Base-by-base conservation (phyloP, 371 early-diverging fungal species). In the Paramicrosporidium saccamoebae region DNA sequence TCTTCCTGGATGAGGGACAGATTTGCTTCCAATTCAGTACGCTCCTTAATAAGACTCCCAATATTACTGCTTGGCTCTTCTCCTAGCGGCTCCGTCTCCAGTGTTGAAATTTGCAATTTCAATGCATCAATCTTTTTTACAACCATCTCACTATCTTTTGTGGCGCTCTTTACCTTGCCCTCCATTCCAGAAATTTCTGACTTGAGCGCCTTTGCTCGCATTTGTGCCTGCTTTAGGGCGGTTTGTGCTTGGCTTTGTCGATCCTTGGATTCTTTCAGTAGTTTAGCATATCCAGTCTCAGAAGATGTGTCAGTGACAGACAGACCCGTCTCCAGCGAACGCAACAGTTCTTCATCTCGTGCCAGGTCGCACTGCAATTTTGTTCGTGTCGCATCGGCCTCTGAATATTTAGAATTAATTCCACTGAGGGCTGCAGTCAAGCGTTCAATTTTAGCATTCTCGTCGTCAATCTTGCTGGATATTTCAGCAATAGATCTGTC, bases 221-320 rank as follows among this genome's bases (percentile, higher is more conserved):
- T 27, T 16, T 58, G 54, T 7, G 60, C 45, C 32, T 67, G 69
- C 33, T 79, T 66, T 15, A 53, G 52, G 9, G 43, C 43, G 0
- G 74, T 64, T 0, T 44, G 42, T 0, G 60, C 53, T 12, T 47
- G 37, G 21, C 42, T 51, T 7, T 47, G 48, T 7, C 39, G 43
- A 25, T 48, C 50, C 30, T 58, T 65, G 16, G 61, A 52, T 17
- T 52, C 68, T 35, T 69, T 67, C 5, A 92, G 38, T 34, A 84
- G 86, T 33, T 82, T 71, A 59, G 69, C 58, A 30, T 78, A 92
- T 0, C 90, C 84, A 32, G 62, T 72, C 28, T 84, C 79, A 25
- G 68, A 64, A 2, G 84, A 82, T 38, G 77, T 74, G 25, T 65
- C 57, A n/a, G n/a, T n/a, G 1, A 74, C 62, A 2, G 86, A 52